These are phyloP conservation scores for Collybiopsis confluens DNA, from an alignment of 768 basidiomycete species.

Conservation along the genomic window DNA sequence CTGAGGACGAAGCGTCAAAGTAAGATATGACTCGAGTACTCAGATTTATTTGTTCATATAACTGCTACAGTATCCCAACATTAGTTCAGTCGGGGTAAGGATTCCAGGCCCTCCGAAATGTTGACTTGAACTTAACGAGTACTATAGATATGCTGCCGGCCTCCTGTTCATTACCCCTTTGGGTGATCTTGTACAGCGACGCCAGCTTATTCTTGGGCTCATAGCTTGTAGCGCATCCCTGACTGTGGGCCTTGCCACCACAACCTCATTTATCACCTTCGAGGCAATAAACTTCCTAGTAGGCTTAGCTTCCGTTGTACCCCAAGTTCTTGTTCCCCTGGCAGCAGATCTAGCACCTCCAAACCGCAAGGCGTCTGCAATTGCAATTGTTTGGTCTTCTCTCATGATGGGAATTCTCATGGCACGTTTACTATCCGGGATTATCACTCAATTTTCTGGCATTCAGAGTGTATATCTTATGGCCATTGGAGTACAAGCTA, in stretches of 20 bases:
- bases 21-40: slow-evolving; percentile 36
- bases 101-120: background rate
- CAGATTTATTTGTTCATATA: slow-evolving; percentile 26
- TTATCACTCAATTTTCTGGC: slow-evolving; percentile 48
- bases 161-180: slow-evolving; percentile 75
- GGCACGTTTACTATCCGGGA: slow-evolving; percentile 52
- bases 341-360: slow-evolving; percentile 62
- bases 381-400: slow-evolving; percentile 48
- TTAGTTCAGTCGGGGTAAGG: slow-evolving; percentile 62
- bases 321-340: slow-evolving; percentile 66
- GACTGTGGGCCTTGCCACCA: slow-evolving; percentile 69
- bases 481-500: slow-evolving; percentile 46
- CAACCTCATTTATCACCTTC: slow-evolving; percentile 54
- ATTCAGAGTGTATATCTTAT: slow-evolving; percentile 56
- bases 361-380: slow-evolving; percentile 49
- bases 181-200: slow-evolving; percentile 79
- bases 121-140: background rate
- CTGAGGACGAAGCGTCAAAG: slow-evolving; percentile 35
- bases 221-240: slow-evolving; percentile 50
- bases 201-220: slow-evolving; percentile 63
- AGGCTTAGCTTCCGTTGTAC: slow-evolving; percentile 64
- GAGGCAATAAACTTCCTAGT: slow-evolving; percentile 67
- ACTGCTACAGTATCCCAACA: slow-evolving; percentile 39
- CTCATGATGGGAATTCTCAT: slow-evolving; percentile 50
- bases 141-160: slow-evolving; percentile 48